Conservation (phyloP, 176 grass and related monocot species). For the Luzula sylvatica region DNA sequence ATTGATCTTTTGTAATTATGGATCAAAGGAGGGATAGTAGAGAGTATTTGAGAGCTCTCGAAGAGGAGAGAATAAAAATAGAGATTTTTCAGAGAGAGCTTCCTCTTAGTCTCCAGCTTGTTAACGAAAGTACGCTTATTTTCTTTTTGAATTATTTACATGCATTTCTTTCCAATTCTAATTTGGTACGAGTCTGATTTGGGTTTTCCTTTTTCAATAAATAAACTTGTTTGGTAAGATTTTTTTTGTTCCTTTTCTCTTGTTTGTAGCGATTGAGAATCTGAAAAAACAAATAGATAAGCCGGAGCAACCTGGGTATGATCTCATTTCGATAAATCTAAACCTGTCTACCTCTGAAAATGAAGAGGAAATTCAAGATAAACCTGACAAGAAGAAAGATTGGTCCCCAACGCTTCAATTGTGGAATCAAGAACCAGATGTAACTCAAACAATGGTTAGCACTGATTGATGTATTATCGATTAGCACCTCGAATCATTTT, state of each 20-base stretch:
- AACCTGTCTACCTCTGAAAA: constrained; percentile 39
- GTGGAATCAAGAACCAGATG: constrained; percentile 35
- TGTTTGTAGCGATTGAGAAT: constrained; percentile 51
- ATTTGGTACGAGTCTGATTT: background rate
- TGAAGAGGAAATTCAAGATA: constrained; percentile 24
- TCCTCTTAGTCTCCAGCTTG: constrained; percentile 71
- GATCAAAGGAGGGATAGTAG: constrained; percentile 9
- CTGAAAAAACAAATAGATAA: constrained; percentile 40
- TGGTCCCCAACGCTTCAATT: constrained; percentile 73
- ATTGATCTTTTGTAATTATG: background rate
- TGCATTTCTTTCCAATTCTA: background rate
- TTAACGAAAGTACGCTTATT: constrained; percentile 53
- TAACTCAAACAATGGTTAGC: background rate
- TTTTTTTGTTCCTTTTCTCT: background rate
- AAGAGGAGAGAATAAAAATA: constrained; percentile 72
- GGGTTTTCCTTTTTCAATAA: background rate
- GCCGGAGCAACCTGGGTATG: constrained; percentile 32
- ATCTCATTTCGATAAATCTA: constrained; percentile 78
- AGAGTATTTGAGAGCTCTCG: constrained; percentile 63
- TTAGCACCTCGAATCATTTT: too few species aligned
- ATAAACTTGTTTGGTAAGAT: background rate
- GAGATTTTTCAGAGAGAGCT: constrained; percentile 76
- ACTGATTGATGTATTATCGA: too few species aligned
- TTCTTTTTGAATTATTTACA: background rate
- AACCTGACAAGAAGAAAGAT: constrained; percentile 24